Conservation (phyloP, 2,329 filamentous ascomycete species). For the Byssochlamys sp. region DNA sequence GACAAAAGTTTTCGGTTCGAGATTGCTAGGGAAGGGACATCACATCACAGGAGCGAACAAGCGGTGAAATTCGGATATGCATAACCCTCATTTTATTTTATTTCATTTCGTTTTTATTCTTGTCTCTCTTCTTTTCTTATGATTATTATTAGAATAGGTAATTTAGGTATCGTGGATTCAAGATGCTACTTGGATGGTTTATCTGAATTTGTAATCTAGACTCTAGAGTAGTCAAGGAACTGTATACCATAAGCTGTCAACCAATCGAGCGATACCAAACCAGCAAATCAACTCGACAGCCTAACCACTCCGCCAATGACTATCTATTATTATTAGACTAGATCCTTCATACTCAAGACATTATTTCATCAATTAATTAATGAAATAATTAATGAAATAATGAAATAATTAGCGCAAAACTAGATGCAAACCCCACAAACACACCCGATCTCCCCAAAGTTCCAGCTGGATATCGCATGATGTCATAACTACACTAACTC, state of each 20-base stretch:
- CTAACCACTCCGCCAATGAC: neutral
- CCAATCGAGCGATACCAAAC: neutral
- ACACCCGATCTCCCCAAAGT: neutral
- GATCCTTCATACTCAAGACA: neutral
- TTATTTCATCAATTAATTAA: no score
- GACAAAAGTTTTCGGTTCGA: neutral
- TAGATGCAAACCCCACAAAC: neutral
- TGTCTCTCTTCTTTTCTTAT: neutral
- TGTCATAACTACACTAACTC: neutral
- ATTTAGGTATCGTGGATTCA: neutral
- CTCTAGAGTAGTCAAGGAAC: no score
- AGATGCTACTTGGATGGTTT: no score
- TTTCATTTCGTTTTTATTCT: neutral
- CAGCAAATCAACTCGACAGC: neutral
- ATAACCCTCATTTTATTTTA: neutral
- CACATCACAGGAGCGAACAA: neutral
- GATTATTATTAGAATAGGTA: neutral
- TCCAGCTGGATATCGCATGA: neutral
- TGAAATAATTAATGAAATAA: neutral
- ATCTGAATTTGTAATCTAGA: no score
- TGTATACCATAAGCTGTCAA: neutral
- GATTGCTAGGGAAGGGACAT: neutral
- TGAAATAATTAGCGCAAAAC: no score
- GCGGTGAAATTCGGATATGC: conserved; percentile 11
- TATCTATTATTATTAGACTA: no score